Evolutionary conservation across 345 rosid species (phyloP).

Genomic region (Aegle marmelos): DNA sequence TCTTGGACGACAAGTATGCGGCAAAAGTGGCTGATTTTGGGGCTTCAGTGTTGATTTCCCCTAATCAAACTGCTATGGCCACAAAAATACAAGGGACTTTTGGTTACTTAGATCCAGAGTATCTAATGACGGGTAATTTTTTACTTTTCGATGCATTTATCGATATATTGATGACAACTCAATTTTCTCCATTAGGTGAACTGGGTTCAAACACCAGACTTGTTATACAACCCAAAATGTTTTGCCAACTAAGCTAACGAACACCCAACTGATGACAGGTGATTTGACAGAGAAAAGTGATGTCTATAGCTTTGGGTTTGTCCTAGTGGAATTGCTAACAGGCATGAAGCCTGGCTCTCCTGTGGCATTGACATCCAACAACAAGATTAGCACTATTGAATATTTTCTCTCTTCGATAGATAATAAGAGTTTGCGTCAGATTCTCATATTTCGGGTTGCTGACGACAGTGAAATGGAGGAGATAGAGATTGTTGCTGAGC

Average conservation of each 20-base stretch:
- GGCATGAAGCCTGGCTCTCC: slow-evolving; percentile 26
- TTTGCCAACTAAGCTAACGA: no score
- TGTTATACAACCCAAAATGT: no score
- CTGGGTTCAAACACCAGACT: no score
- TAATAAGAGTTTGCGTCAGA: background rate
- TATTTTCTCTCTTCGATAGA: slow-evolving; percentile 18
- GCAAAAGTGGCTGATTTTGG: slow-evolving; percentile 39
- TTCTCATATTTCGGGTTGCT: background rate
- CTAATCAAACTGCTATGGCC: slow-evolving; percentile 4
- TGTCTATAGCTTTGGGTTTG: slow-evolving; percentile 35
- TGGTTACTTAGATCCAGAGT: slow-evolving; percentile 40
- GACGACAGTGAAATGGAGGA: slow-evolving; percentile 18
- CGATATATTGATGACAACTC: no score
- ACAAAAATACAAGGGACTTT: slow-evolving; percentile 25
- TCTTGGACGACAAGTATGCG: slow-evolving; percentile 21
- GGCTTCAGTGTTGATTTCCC: slow-evolving; percentile 25
- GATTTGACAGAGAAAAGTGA: slow-evolving; percentile 28
- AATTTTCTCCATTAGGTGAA: no score
- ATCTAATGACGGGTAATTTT: slow-evolving; percentile 17
- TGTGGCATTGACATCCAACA: background rate
- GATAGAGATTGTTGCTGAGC: slow-evolving; percentile 19
- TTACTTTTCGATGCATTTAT: no score
- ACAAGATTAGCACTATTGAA: slow-evolving; percentile 12
- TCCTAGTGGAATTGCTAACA: slow-evolving; percentile 31
- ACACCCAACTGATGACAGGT: slow-evolving; percentile 9